phyloP scores from a whole-genome alignment of 2,329 filamentous ascomycete species.

The Exophiala oligosperma region DNA sequence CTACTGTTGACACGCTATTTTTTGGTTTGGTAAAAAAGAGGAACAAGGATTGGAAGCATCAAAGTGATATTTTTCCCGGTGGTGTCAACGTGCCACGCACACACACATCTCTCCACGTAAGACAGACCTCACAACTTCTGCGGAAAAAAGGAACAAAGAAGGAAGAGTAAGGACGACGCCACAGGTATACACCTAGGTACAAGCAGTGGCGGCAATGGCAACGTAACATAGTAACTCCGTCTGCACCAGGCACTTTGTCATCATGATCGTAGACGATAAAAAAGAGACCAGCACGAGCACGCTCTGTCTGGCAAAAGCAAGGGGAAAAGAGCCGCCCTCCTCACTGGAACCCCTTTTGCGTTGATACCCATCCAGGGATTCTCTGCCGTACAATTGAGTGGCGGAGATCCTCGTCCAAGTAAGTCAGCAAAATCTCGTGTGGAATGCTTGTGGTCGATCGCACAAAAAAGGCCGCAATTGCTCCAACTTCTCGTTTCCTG shows the following conservation, averaged over 20 bases:
- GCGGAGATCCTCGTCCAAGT: constrained; percentile 6
- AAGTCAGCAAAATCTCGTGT: neutral
- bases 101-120: neutral
- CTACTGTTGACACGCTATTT: constrained; percentile 17
- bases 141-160: neutral
- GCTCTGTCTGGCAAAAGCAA: neutral
- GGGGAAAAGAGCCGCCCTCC: neutral
- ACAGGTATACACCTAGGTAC: neutral
- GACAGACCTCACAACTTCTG: no score
- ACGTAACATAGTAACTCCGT: constrained; percentile 11
- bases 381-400: neutral
- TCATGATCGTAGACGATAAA: constrained; percentile 15
- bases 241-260: constrained; percentile 14
- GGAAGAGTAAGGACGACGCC: constrained; percentile 2
- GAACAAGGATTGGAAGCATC: neutral
- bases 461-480: neutral
- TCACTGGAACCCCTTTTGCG: neutral
- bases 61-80: neutral
- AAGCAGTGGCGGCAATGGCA: neutral
- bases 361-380: constrained; percentile 2
- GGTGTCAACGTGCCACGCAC: neutral
- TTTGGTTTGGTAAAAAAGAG: neutral
- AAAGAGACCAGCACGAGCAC: neutral
- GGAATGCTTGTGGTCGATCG: neutral
- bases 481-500: neutral